Base-by-base conservation (phyloP, 352 stramenopile genomes). In the Aphanomyces astaci region DNA sequence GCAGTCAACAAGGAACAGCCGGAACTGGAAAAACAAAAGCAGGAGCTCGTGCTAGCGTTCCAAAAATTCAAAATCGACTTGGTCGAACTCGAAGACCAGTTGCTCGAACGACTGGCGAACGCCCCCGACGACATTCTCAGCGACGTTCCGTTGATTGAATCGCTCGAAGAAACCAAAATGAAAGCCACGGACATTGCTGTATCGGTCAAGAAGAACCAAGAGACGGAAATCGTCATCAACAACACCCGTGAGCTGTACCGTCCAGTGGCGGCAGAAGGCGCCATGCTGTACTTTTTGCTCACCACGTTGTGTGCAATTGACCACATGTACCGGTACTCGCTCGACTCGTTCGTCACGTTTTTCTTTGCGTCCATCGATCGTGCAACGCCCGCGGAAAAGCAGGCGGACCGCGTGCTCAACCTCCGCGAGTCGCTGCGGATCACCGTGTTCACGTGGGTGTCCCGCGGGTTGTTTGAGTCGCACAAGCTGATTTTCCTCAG, bases 271-370 rank as follows among this genome's bases (percentile, higher is more conserved):
- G 83, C 94, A 0, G 95, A 98, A 66, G 95, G 95, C 10, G 94
- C 95, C 4, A 98, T 98, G 95, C 86, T 98, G 46, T 98, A 98
- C 79, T 98, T 98, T 77, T 74, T 98, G 49, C 86, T 98, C 27
- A 98, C 95, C 13, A 97, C 96, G 59, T 82, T 98, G 17, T 96
- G 88, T 73, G 76, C 86, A 48, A 98, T 98, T 71, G 90, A 98
- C 72, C 92, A 98, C 82, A 98, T 98, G 95, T 98, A 98, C 74
- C 95, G 97, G 78, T 98, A 98, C 78, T 98, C 91, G 63, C 79
- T 99, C 27, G 95, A 98, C 72, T 96, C 88, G 51, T 98, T 98
- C 78, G 92, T 98, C 48, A 97, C 90, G 19, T 98, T 98, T 77
- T 98, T 98, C 74, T 95, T 97, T 75, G 98, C 98, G 71, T 95